Percentiles rank a stretch among this genome's conserved stretches.
phyloP scores from a whole-genome alignment of 2,329 filamentous ascomycete species.

The Ambrosiella beaveri region DNA sequence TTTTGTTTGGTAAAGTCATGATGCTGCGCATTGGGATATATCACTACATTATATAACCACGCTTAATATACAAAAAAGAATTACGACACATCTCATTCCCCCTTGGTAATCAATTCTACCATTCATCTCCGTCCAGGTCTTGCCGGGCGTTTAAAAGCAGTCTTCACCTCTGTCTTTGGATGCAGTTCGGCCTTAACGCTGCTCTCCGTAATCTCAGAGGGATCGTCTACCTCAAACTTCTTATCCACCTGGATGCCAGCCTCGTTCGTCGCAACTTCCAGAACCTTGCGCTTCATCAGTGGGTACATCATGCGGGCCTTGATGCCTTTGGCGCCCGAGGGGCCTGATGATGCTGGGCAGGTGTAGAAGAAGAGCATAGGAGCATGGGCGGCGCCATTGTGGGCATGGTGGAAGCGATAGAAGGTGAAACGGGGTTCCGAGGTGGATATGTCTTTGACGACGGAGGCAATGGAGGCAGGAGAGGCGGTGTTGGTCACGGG shows the following conservation, averaged over 20 bases:
- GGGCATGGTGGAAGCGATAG: slow-evolving; percentile 47
- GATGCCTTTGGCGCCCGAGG: slow-evolving; percentile 44
- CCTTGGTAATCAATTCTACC: neutral
- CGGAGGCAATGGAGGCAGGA: slow-evolving; percentile 37
- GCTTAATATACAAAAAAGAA: neutral
- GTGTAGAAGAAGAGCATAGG: slow-evolving; percentile 70
- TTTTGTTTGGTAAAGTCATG: neutral
- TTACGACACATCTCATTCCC: neutral
- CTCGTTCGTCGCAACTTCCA: slow-evolving; percentile 47
- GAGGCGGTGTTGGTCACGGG: slow-evolving; percentile 26
- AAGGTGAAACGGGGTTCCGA: slow-evolving; percentile 63
- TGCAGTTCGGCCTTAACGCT: slow-evolving; percentile 49
- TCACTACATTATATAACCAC: neutral
- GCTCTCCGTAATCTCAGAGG: slow-evolving; percentile 52
- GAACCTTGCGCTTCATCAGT: slow-evolving; percentile 47
- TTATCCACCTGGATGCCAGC: slow-evolving; percentile 51
- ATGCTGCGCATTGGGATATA: neutral
- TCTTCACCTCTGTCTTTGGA: slow-evolving; percentile 46
- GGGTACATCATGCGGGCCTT: slow-evolving; percentile 79
- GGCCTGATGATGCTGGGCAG: slow-evolving; percentile 44
- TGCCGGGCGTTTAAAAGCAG: slow-evolving; percentile 62
- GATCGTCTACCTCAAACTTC: slow-evolving; percentile 51
- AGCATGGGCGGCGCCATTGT: slow-evolving; percentile 32
- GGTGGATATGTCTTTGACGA: slow-evolving; percentile 41
- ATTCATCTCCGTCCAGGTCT: slow-evolving; percentile 47